Base-by-base conservation (phyloP, 1,139 yeast genomes). In the Pichia norvegensis region DNA sequence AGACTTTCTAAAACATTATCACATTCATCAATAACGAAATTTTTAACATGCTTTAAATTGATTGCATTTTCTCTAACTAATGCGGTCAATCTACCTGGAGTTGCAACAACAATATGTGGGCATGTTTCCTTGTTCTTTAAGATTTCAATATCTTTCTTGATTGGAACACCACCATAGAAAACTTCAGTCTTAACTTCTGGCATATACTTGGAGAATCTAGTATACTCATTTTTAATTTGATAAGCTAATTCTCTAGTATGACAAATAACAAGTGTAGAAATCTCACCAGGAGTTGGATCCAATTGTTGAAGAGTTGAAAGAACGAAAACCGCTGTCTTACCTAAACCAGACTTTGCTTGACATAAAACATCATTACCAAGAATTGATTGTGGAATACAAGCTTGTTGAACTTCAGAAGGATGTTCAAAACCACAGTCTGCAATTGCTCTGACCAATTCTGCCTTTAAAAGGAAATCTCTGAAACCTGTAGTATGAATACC, bases 341-440 rank as follows among this genome's bases (percentile, higher is more conserved):
- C 98, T 59, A 92, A 78, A 82, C 98, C 98, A 42, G 98, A 92
- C 75, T 92, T 92, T 68, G 98, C 98, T 74, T 92, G 98, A 73
- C 98, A 92, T 57, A 92, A 73, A 51, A 92, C 97, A 65, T 92
- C 98, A 54, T 96, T 90, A 65, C 98, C 98, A 62, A 92, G 84
- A 62, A 92, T 88, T 48, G 97, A 86, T 72, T 92, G 98, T 49
- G 98, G 98, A 63, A 92, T 92, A 72, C 97, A 87, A 61, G 88
- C 94, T 74, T 92, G 98, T 74, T 92, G 98, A 58, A 92, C 98
- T 82, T 92, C 98, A 54, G 97, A 88, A 57, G 98, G 98, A 74
- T 92, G 98, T 74, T 92, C 98, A 66, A 92, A 92, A 76, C 98
- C 98, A 75, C 97, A 88, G 70, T 92, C 98, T 59, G 92, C 95